Base-by-base conservation (phyloP, 2,329 filamentous ascomycete genomes). In the Exophiala alcalophila region DNA sequence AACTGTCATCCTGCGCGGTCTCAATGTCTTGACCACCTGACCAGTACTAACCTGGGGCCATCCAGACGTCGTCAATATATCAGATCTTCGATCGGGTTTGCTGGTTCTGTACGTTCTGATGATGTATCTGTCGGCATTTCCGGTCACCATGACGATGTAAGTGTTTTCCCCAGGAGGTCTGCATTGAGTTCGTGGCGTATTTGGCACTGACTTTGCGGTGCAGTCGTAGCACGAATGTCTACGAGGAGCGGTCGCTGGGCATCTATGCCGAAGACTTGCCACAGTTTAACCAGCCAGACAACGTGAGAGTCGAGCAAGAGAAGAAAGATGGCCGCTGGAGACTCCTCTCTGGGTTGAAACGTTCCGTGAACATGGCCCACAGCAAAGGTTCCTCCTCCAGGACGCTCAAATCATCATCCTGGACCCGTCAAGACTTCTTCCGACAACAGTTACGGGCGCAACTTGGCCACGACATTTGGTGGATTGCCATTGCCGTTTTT, bases 81-180 rank as follows among this genome's bases (percentile, higher is more conserved):
- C 72, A 3, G 59, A 57, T 1, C 65, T 80, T 2, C 71, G 71
- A 15, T 72, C 77, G 10, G 70, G 66, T 4, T 65, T 78, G 2
- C 75, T 78, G 41, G 88, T 94, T 10, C 87, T 89, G 16, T 97
- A 96, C 68, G 72, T 97, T 65, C 83, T 97, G 65, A 97, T 97
- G 92, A 97, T 97, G 92, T 97, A 97, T 65, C 95, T 97, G 50
- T 95, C 90, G 44, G 86, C 96, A 47, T 94, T 95, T 57, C 91
- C 91, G 4, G 94, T 97, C 56, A 91, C 92, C 61, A 97, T 97
- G 58, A 92, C 86, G 5, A 85, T 97, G n/a, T n/a, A n/a, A n/a
- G n/a, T n/a, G n/a, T n/a, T n/a, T n/a, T n/a, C n/a, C n/a, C n/a
- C n/a, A n/a, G n/a, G n/a, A n/a, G n/a, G n/a, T n/a, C n/a, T n/a